Percentiles rank a stretch among this genome's conserved stretches.
Evolutionary conservation across 805 yeast species (phyloP).

Genomic region (Myxozyma sirexii): DNA sequence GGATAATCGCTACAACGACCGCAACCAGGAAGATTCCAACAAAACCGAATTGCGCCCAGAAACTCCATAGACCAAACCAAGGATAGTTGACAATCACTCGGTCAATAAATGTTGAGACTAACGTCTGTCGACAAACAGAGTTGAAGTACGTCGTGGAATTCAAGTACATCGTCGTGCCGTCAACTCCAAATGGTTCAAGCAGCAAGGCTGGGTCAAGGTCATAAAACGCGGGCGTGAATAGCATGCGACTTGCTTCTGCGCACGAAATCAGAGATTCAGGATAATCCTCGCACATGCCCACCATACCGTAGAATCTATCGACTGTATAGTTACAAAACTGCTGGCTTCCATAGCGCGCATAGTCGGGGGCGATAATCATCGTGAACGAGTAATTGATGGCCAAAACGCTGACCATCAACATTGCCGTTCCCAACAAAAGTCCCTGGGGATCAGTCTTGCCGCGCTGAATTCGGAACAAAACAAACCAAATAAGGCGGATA

Average conservation of each 20-base stretch:
- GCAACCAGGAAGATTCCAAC: constrained; percentile 30
- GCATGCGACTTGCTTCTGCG: constrained; percentile 27
- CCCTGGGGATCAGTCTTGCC: constrained; percentile 35
- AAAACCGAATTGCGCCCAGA: constrained; percentile 35
- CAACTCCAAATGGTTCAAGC: constrained; percentile 9
- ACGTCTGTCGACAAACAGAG: constrained; percentile 31
- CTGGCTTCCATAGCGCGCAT: constrained; percentile 34
- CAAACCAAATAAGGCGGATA: constrained; percentile 34
- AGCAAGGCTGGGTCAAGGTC: constrained; percentile 8
- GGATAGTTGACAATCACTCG: constrained; percentile 33
- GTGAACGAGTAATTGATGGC: constrained; percentile 34
- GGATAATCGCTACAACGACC: constrained; percentile 23
- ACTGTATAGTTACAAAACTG: constrained; percentile 26
- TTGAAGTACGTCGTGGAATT: constrained; percentile 28
- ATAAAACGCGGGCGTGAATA: constrained; percentile 13
- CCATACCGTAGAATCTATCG: constrained; percentile 33
- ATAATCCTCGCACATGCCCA: constrained; percentile 27
- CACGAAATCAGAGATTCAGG: constrained; percentile 32
- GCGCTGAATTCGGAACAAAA: constrained; percentile 32
- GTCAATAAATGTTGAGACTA: constrained; percentile 33
- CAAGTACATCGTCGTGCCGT: background rate
- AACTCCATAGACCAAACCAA: constrained; percentile 34
- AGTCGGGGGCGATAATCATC: constrained; percentile 34
- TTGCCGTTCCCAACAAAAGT: constrained; percentile 29
- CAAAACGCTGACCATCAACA: constrained; percentile 34